Conservation (phyloP, 371 early-diverging fungal species). For the Chytridiales sp. region DNA sequence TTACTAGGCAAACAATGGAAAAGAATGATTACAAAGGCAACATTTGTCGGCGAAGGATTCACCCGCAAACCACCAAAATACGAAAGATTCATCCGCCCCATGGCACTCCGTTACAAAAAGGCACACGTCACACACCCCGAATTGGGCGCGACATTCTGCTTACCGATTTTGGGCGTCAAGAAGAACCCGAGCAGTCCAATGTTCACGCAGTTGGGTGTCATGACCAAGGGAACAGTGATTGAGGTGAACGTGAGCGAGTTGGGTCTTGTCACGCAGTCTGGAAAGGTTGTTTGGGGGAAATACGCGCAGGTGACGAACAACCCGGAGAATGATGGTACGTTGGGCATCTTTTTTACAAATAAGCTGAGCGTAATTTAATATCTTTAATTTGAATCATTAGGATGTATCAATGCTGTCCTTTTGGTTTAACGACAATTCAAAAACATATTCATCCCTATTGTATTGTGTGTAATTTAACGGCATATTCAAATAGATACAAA, state of each 20-base stretch:
- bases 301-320: slow-evolving; percentile 98
- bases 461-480: too few species aligned
- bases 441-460: too few species aligned
- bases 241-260: slow-evolving; percentile 99
- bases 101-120: slow-evolving; percentile 98
- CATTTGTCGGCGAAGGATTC: slow-evolving; percentile 99
- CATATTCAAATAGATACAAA: too few species aligned
- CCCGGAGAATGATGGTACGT: slow-evolving; percentile 69
- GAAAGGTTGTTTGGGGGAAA: slow-evolving; percentile 99
- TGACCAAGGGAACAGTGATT: slow-evolving; percentile 99
- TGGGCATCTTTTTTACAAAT: background rate
- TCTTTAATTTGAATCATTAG: background rate
- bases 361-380: background rate
- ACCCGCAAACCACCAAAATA: slow-evolving; percentile 99
- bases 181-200: slow-evolving; percentile 98
- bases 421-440: slow-evolving; percentile 84
- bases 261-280: slow-evolving; percentile 97
- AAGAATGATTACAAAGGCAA: slow-evolving; percentile 99
- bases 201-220: slow-evolving; percentile 98
- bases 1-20: slow-evolving; percentile 92
- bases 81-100: slow-evolving; percentile 99
- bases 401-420: slow-evolving; percentile 91
- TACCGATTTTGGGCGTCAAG: slow-evolving; percentile 99
- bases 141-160: slow-evolving; percentile 96
- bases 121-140: slow-evolving; percentile 99